Percentiles rank a stretch among this genome's conserved stretches.
Evolutionary conservation across 257 asterid genomes (phyloP).

Genomic region (Agastache rugosa): DNA sequence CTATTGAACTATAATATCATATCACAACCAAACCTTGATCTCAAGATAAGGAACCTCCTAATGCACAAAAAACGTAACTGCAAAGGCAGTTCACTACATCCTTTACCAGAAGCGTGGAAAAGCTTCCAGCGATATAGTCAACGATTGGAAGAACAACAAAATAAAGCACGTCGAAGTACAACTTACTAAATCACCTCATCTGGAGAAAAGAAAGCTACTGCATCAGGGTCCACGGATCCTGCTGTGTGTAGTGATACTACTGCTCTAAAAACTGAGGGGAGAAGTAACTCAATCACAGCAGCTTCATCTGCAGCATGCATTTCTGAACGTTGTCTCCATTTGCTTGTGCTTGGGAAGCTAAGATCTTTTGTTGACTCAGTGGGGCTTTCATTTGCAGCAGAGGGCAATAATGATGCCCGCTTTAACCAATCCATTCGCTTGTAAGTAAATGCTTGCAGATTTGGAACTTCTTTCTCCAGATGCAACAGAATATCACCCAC

Average conservation of each 20-base stretch:
- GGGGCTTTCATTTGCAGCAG: conserved; percentile 56
- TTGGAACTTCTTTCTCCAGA: conserved; percentile 72
- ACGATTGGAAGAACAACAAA: conserved; percentile 23
- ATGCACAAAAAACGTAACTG: conserved; percentile 4
- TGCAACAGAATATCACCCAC: conserved; percentile 64
- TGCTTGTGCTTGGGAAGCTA: conserved; percentile 56
- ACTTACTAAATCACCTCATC: conserved; percentile 68
- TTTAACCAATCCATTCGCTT: conserved; percentile 88
- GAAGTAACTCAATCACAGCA: conserved; percentile 76
- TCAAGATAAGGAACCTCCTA: background rate
- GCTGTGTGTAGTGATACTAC: conserved; percentile 85
- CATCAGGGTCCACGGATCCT: conserved; percentile 85
- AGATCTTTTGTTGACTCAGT: conserved; percentile 62
- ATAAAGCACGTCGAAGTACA: conserved; percentile 17
- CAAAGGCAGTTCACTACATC: conserved; percentile 10
- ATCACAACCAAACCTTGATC: conserved; percentile 12
- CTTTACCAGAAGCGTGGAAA: conserved; percentile 12
- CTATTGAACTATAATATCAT: conserved; percentile 12
- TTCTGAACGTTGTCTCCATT: conserved; percentile 63
- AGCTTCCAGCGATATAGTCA: conserved; percentile 20
- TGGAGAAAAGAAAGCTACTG: conserved; percentile 91
- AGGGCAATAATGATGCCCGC: conserved; percentile 72
- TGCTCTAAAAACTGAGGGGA: conserved; percentile 81
- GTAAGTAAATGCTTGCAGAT: conserved; percentile 73
- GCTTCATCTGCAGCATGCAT: conserved; percentile 64